phyloP scores from a whole-genome alignment of 2,329 filamentous ascomycete species.

The Coniella vitis region DNA sequence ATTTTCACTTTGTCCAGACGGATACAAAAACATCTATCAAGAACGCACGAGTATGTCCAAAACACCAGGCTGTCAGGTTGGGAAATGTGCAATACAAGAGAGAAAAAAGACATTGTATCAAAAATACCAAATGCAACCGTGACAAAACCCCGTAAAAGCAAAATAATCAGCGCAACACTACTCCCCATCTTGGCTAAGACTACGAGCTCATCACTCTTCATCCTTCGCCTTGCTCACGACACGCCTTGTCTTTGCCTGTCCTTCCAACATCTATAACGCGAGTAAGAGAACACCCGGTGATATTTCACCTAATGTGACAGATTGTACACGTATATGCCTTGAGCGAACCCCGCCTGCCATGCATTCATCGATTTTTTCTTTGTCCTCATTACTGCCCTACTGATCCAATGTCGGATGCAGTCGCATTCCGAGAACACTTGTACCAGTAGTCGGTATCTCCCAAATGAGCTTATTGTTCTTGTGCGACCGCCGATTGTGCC shows the following conservation, averaged over 20 bases:
- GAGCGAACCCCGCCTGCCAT: slow-evolving; percentile 4
- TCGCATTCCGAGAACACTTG: neutral
- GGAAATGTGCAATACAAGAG: slow-evolving; percentile 10
- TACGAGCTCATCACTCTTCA: slow-evolving; percentile 30
- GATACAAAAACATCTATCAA: neutral
- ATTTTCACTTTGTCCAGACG: too few species aligned
- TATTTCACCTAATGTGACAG: slow-evolving; percentile 37
- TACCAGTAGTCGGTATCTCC: neutral
- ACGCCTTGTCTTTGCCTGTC: too few species aligned
- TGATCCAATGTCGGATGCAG: slow-evolving; percentile 4
- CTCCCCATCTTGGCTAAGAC: slow-evolving; percentile 29
- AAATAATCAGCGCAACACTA: slow-evolving; percentile 19
- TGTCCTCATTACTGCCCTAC: neutral
- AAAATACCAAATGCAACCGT: slow-evolving; percentile 12
- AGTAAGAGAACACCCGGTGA: slow-evolving; percentile 20
- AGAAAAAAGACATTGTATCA: neutral
- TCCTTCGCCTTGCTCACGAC: slow-evolving; percentile 21
- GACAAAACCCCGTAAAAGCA: slow-evolving; percentile 11
- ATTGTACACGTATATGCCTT: slow-evolving; percentile 43
- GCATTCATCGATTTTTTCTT: slow-evolving; percentile 19
- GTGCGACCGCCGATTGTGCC: slow-evolving; percentile 21
- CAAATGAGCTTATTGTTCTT: slow-evolving; percentile 18
- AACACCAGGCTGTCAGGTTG: neutral
- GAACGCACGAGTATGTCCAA: neutral
- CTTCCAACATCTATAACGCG: slow-evolving; percentile 39